phyloP scores from a whole-genome alignment of 192 early-diverging fungal genomes.

The Coemansia sp. region DNA sequence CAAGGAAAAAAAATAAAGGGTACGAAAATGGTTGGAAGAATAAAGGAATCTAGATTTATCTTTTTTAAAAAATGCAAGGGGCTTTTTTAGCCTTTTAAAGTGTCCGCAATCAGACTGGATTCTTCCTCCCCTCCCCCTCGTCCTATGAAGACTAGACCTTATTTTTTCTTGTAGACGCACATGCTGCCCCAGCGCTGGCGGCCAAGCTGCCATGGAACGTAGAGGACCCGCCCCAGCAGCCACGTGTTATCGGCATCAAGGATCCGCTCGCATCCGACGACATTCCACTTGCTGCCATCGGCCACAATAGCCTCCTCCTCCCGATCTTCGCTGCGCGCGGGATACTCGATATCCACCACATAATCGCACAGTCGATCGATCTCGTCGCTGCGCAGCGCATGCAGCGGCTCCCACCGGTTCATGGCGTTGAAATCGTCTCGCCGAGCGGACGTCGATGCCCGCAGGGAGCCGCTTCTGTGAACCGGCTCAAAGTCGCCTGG shows the following conservation, averaged over 20 bases:
- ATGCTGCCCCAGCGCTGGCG: constrained; percentile 30
- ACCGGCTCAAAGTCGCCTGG: constrained; percentile 72
- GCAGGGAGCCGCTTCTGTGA: constrained; percentile 12
- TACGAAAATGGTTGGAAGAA: too few relatives aligned
- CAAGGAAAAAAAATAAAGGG: not conserved
- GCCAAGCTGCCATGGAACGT: constrained; percentile 22
- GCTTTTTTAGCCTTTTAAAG: too few relatives aligned
- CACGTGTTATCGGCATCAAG: constrained; percentile 21
- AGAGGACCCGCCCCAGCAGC: constrained; percentile 28
- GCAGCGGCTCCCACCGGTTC: constrained; percentile 41
- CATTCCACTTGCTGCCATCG: not conserved
- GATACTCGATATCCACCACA: constrained; percentile 24
- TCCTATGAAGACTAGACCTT: not conserved
- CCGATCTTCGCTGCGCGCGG: not conserved
- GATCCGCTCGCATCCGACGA: constrained; percentile 25
- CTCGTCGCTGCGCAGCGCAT: constrained; percentile 11
- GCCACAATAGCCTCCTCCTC: not conserved
- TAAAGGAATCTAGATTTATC: too few relatives aligned
- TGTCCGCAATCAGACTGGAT: too few relatives aligned
- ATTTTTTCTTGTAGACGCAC: constrained; percentile 23
- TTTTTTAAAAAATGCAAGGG: too few relatives aligned
- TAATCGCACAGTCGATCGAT: constrained; percentile 23
- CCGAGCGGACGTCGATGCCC: constrained; percentile 15
- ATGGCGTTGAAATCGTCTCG: constrained; percentile 38
- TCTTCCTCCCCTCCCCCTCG: not conserved